phyloP scores from a whole-genome alignment of 306 rosid species.

The Ochetophila trinervis region DNA sequence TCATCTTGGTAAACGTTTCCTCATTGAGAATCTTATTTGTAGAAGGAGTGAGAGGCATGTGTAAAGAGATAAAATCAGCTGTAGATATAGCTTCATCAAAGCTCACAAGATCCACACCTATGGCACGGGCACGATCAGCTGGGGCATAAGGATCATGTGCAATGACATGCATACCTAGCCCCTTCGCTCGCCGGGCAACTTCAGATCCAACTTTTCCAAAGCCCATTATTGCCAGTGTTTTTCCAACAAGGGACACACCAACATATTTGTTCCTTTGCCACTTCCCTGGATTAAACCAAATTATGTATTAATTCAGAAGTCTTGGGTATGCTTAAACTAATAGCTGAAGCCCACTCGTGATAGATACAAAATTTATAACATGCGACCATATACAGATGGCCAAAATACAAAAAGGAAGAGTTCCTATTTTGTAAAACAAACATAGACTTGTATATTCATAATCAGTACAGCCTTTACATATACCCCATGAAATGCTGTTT shows the following conservation, averaged over 20 bases:
- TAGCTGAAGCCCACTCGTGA: neutral
- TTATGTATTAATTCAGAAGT: conserved; percentile 3
- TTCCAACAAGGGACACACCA: conserved; percentile 95
- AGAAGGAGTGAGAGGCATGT: conserved; percentile 95
- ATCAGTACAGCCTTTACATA: too few species aligned
- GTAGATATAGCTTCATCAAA: conserved; percentile 82
- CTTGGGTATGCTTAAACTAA: neutral
- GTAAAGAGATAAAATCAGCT: conserved; percentile 93
- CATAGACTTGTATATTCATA: too few species aligned
- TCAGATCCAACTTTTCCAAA: conserved; percentile 98
- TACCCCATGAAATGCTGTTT: too few species aligned
- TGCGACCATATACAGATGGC: neutral
- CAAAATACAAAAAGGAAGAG: neutral
- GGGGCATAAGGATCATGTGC: conserved; percentile 97
- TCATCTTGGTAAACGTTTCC: conserved; percentile 92
- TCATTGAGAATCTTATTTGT: conserved; percentile 83
- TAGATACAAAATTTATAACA: neutral
- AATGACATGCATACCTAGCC: conserved; percentile 96
- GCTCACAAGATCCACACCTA: conserved; percentile 94
- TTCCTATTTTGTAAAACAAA: too few species aligned
- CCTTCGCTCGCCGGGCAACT: conserved; percentile 97
- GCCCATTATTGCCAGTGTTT: conserved; percentile 94
- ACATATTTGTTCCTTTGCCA: conserved; percentile 93
- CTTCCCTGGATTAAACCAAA: conserved; percentile 52
- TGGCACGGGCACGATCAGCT: conserved; percentile 93